Base-by-base conservation (phyloP, 768 basidiomycete genomes). In the Pleurotus djamor region DNA sequence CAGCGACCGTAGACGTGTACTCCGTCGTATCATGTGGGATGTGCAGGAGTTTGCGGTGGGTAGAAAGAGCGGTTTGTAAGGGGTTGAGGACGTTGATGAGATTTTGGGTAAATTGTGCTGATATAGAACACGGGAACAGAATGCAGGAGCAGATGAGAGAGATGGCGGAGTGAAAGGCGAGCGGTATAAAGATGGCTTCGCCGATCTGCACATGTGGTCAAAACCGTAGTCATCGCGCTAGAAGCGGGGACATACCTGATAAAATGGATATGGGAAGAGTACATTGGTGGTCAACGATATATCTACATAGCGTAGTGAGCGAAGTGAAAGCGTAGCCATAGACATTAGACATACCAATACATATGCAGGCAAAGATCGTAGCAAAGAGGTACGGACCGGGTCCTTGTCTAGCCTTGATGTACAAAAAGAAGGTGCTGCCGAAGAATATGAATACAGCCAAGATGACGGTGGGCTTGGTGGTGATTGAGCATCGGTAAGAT, bases 231-330 rank as follows among this genome's bases (percentile, higher is more conserved):
- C 21, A 28, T 28, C 21, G 21, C 21, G 21, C 21, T 28, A 28
- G 21, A 28, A 28, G 21, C 21, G 21, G 21, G 21, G 21, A 66
- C 78, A 61, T 55, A 79, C 79, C 57, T 54, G 63, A 68, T 91
- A 92, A 66, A 80, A 82, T 1, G 89, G 83, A 62, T 76, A 91
- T 0, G 90, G 90, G 64, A 81, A 86, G 6, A 92, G 70, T 10
- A 70, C 79, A 0, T 83, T 81, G 0, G 83, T 84, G 0, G 83
- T 85, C 14, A 89, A 64, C 13, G 73, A 71, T 14, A 88, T 85
- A 64, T 89, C 89, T 87, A 28, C 3, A 28, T 28, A 28, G 21
- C 21, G 21, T 3, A 28, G 21, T 28, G 21, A 28, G 21, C 21
- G 60, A 21, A 59, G 4, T 36, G 58, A 14, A 60, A 33, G 35